Evolutionary conservation across 1,139 yeast genomes (phyloP), one percentile per base, ranked within the genome.

Genomic region (Nakaseomyces sp.): DNA sequence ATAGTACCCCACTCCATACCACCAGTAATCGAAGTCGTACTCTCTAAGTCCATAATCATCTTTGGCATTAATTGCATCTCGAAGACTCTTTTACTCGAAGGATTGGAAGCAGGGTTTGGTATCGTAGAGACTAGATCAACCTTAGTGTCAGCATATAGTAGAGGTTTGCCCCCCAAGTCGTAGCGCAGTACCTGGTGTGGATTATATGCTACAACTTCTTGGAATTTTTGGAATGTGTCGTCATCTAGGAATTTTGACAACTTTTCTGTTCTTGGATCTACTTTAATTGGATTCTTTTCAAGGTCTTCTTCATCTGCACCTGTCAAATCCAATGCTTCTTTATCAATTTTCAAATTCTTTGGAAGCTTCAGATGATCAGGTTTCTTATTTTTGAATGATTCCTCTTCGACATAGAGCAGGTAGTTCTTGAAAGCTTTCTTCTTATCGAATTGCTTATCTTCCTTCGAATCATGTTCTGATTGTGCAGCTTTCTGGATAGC

Each of bases 1-100:
- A 91, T 84, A 0, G 97, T 85, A 2, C 97, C 97, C 98, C 98
- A 91, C 49, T 91, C 93, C 95, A 91, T 91, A 7, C 97, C 96
- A 36, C 78, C 78, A 9, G 73, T 63, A 20, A 80, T 71, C 40
- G 68, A 67, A 7, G 37, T 69, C 63, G 33, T 60, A 60, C 68
- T 70, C 60, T 91, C 97, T 41, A 91, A 71, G 54, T 86, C 91
- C 50, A 86, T 70, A 43, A 91, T 89, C 43, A 89, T 77, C 61
- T 86, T 86, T 5, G 98, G 98, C 97, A 91, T 89, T 45, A 91
- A 65, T 61, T 91, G 98, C 45, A 89, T 67, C 63, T 91, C 98
- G 55, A 87, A 84, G 18, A 73, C 74, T 50, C 95, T 73, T 6
- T 54, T 49, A 1, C 81, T 74, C 0, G 81, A 72, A 1, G 91